Percentiles rank a stretch among this genome's conserved stretches.
phyloP scores from a whole-genome alignment of 192 early-diverging fungal genomes.

The Oehlia diaphana region DNA sequence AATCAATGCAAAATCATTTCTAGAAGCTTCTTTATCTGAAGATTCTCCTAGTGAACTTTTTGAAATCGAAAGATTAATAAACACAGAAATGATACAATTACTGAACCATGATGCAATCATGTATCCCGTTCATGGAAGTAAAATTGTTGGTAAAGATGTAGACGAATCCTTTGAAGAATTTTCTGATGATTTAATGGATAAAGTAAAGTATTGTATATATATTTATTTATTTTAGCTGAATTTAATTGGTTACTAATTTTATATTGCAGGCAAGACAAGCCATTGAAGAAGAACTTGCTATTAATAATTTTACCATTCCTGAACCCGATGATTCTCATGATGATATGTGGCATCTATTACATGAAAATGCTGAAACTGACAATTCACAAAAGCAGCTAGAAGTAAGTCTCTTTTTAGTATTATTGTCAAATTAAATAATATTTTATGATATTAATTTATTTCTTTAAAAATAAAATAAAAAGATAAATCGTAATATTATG shows the following conservation, averaged over 20 bases:
- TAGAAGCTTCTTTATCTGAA: not conserved
- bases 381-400: conserved; percentile 26
- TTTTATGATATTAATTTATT: not conserved
- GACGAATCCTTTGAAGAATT: conserved; percentile 9
- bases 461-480: conserved; percentile 34
- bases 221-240: not conserved
- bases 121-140: conserved; percentile 16
- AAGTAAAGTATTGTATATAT: not conserved
- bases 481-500: conserved; percentile 67
- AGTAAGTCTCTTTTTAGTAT: conserved; percentile 27
- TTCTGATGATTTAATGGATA: conserved; percentile 7
- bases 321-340: conserved; percentile 34
- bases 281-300: not conserved
- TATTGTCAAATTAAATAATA: not conserved
- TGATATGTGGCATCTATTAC: conserved; percentile 32
- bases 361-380: conserved; percentile 22
- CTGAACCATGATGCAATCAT: conserved; percentile 1
- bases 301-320: conserved; percentile 3
- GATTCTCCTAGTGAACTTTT: not conserved
- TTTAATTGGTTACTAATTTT: not conserved
- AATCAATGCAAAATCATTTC: not conserved
- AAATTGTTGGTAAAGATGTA: not conserved
- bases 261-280: not conserved
- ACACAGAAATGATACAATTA: conserved; percentile 5
- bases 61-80: not conserved